Base-by-base conservation (phyloP, 2,329 filamentous ascomycete genomes). In the Sporothrix humicola region DNA sequence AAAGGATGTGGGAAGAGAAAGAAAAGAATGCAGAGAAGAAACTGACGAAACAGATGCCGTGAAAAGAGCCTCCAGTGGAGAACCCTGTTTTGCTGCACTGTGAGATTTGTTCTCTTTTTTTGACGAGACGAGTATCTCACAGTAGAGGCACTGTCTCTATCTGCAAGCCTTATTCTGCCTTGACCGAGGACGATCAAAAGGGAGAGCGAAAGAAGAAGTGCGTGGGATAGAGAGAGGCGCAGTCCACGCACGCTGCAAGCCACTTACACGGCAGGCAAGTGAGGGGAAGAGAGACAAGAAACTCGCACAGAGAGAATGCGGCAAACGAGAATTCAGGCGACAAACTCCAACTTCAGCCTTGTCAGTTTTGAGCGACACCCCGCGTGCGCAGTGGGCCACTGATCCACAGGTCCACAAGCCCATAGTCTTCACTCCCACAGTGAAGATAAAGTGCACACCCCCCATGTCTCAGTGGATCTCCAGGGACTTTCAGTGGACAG, bases 41-140 rank as follows among this genome's bases (percentile, higher is more conserved):
- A 17, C 23, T 23, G 42, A 52, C 23, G 46, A 50, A 37, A 69
- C 58, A 69, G 48, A 66, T 12, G 61, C n/a, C n/a, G 17, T 4
- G 42, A 48, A 66, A 66, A 66, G 61, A 66, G 61, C 58, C 58
- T 63, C 58, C 31, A 20, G 58, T 63, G 58, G 58, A 9, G 58
- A 63, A n/a, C 31, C 9, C 6, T 42, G 6, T 42, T 9, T 17
- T 61, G 20, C 58, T 37, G 58, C 58, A 63, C 58, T 63, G 58
- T 63, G 58, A 37, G 13, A 17, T 42, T 63, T 63, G 42, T 31
- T 63, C 23, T 26, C 56, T 37, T 59, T 54, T 54, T 59, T 59
- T 23, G 42, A 10, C 31, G n/a, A 17, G 58, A 9, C 2, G 42
- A 44, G 58, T 63, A 17, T 17, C 42, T 15, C 58, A 63, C 58